phyloP scores from a whole-genome alignment of 1,284 basidiomycete genomes.

The Apiotrichum mycotoxinovorans region DNA sequence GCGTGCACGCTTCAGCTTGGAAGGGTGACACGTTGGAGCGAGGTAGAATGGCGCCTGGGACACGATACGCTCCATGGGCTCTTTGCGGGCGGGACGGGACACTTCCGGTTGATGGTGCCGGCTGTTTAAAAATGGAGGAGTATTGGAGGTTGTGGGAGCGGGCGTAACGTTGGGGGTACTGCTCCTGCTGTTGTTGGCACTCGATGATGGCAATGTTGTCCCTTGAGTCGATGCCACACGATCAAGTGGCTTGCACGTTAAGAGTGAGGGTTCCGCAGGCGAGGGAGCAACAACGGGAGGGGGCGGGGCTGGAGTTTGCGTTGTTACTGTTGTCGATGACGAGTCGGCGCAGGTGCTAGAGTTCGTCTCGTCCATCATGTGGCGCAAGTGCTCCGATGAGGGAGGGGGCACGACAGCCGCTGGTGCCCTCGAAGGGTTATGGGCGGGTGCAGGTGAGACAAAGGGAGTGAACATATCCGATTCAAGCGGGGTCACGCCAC shows the following conservation, averaged over 20 bases:
- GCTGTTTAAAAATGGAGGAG: neutral
- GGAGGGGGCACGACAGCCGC: slow-evolving; percentile 1
- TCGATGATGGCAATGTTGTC: neutral
- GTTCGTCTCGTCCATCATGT: slow-evolving; percentile 9
- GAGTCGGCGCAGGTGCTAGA: neutral
- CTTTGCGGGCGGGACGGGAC: slow-evolving; percentile 10
- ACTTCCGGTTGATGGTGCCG: slow-evolving; percentile 4
- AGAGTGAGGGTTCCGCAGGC: slow-evolving; percentile 8
- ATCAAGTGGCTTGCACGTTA: slow-evolving; percentile 20
- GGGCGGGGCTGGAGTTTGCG: neutral
- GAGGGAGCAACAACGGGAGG: neutral
- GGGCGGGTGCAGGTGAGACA: slow-evolving; percentile 15
- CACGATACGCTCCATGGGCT: slow-evolving; percentile 20
- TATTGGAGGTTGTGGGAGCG: neutral
- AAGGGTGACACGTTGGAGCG: neutral
- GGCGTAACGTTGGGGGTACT: neutral
- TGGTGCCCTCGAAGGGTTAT: neutral
- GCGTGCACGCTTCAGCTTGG: slow-evolving; percentile 17
- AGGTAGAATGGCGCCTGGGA: slow-evolving; percentile 11
- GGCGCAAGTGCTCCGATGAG: slow-evolving; percentile 16
- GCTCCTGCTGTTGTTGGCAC: neutral
- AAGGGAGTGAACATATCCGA: slow-evolving; percentile 21
- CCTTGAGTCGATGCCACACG: slow-evolving; percentile 11
- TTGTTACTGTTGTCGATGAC: neutral
- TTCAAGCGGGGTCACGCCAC: slow-evolving; percentile 1